Evolutionary conservation across 208 protist species (phyloP), one percentile per base, ranked within the genome.

Genomic region (Acanthamoeba lenticulata): DNA sequence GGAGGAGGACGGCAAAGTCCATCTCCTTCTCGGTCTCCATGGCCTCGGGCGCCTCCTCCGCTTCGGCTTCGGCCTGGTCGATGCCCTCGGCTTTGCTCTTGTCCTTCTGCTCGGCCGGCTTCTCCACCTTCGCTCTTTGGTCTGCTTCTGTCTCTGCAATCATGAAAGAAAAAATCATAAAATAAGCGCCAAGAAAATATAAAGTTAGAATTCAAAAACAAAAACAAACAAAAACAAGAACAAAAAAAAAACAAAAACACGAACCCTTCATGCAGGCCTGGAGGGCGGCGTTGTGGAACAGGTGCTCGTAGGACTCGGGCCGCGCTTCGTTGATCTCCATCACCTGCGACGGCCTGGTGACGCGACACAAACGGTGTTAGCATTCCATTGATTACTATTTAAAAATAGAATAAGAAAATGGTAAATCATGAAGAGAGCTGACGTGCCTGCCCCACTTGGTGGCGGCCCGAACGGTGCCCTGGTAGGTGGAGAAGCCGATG

Each of bases 401-500:
- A n/a, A n/a, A n/a, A n/a, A n/a, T n/a, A n/a, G n/a, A n/a, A n/a
- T n/a, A n/a, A n/a, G n/a, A n/a, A n/a, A n/a, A n/a, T n/a, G n/a
- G n/a, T n/a, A n/a, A n/a, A n/a, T n/a, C n/a, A 65, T 19, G 21
- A 65, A 55, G 74, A 49, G 6, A 7, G 29, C 24, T 4, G 19
- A 11, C 38, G 4, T 45, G 45, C 74, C 45, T 85, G 38, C 74
- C 74, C 94, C 94, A 95, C 42, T 55, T 60, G 45, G 72, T 36
- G 44, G 94, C 94, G 19, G 94, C 94, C 52, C 69, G 74, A 0
- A 95, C 94, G 36, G 40, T 95, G 7, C 94, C 94, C 27, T 49
- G 6, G 45, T 69, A 88, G 27, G 94, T 94, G 3, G 29, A 62
- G 32, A 94, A 94, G n/a, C 79, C 79, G 85, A 95, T 94, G 40